Evolutionary conservation across 2,329 filamentous ascomycete genomes (phyloP).

Genomic region (Zymoseptoria brevis): DNA sequence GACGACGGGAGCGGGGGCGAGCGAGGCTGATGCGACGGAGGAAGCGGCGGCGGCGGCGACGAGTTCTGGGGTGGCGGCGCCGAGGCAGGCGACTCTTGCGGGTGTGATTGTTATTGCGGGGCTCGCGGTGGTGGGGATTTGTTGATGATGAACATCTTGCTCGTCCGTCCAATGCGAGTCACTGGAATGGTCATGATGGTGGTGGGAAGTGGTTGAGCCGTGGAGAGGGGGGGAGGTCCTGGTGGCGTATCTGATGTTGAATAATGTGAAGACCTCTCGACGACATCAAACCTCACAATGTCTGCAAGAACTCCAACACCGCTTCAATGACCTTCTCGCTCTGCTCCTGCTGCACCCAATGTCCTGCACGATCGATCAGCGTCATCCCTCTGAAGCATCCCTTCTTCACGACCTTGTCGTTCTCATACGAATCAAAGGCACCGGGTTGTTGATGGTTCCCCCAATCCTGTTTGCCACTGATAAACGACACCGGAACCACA

Average conservation of each 20-base stretch:
- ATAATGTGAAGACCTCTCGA: not conserved
- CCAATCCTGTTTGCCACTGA: slow-evolving; percentile 59
- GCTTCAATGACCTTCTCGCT: slow-evolving; percentile 46
- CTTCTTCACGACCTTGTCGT: slow-evolving; percentile 26
- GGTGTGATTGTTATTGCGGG: not conserved
- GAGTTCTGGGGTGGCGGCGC: not conserved
- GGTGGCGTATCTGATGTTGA: not conserved
- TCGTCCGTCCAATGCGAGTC: too few species aligned
- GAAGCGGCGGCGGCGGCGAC: not conserved
- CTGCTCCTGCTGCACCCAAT: slow-evolving; percentile 64
- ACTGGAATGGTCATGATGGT: too few species aligned
- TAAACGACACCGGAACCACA: slow-evolving; percentile 52
- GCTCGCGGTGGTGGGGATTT: not conserved
- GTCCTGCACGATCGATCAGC: slow-evolving; percentile 54
- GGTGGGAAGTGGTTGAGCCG: too few species aligned
- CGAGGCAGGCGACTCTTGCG: not conserved
- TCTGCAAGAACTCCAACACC: slow-evolving; percentile 38
- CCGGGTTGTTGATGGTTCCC: slow-evolving; percentile 61
- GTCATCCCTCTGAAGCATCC: slow-evolving; percentile 47
- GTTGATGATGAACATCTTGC: not conserved
- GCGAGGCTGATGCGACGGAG: not conserved
- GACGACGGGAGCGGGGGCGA: not conserved
- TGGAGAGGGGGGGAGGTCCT: not conserved
- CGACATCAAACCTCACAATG: not conserved
- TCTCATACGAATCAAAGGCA: slow-evolving; percentile 50